Evolutionary conservation across 306 rosid genomes (phyloP).

Genomic region (Pterocarpus santalinus): DNA sequence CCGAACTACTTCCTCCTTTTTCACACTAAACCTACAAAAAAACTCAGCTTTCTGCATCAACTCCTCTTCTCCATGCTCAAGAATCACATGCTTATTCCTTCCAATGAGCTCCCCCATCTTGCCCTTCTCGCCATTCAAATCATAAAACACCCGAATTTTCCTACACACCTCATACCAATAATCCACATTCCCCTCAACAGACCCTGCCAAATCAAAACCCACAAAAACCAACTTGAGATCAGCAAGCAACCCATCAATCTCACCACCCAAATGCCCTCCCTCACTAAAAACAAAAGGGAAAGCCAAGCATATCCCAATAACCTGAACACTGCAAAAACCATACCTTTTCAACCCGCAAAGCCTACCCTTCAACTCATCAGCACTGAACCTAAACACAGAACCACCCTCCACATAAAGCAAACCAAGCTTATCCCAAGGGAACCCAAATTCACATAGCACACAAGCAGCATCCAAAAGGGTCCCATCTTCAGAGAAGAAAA

Average conservation of each 20-base stretch:
- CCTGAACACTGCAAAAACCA: conserved; percentile 65
- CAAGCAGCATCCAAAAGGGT: conserved; percentile 64
- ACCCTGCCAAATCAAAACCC: conserved; percentile 62
- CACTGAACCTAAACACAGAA: conserved; percentile 55
- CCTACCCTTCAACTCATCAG: conserved; percentile 53
- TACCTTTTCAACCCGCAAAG: conserved; percentile 54
- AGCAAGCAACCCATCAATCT: conserved; percentile 54
- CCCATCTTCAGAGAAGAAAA: conserved; percentile 74
- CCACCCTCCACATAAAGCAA: conserved; percentile 58
- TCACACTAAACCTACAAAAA: conserved; percentile 65
- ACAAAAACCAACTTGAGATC: conserved; percentile 60
- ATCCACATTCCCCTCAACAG: conserved; percentile 67
- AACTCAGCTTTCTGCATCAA: conserved; percentile 56
- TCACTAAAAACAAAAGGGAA: conserved; percentile 68
- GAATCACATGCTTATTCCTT: conserved; percentile 56
- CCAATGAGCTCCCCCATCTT: conserved; percentile 56
- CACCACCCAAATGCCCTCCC: conserved; percentile 44
- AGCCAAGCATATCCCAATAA: conserved; percentile 74
- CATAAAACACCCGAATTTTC: conserved; percentile 69
- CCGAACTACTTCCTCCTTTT: conserved; percentile 60
- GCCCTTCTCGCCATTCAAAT: conserved; percentile 61
- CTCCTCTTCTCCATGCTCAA: conserved; percentile 60
- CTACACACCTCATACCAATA: conserved; percentile 68
- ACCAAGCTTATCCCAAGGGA: conserved; percentile 87
- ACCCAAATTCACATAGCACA: conserved; percentile 72